These are phyloP conservation scores for Syncephalastrum sp. DNA, from an alignment of 371 early-diverging fungal genomes.

Conservation along the genomic window DNA sequence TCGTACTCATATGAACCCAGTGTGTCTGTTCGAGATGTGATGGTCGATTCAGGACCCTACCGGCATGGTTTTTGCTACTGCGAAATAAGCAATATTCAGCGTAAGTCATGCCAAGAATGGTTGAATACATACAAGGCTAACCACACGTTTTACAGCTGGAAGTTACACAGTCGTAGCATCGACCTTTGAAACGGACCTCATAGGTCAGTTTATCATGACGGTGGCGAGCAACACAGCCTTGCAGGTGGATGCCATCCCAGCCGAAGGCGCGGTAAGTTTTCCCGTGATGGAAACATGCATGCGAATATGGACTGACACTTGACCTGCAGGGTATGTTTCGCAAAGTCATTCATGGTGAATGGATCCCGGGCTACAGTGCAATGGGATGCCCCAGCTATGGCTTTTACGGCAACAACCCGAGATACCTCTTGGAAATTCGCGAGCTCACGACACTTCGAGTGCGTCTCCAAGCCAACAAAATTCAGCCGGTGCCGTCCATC, in stretches of 20 bases:
- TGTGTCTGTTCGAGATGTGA: constrained; percentile 66
- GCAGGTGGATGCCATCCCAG: constrained; percentile 57
- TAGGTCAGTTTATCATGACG: constrained; percentile 69
- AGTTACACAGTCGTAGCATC: constrained; percentile 78
- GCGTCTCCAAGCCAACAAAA: constrained; percentile 69
- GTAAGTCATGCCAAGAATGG: constrained; percentile 27
- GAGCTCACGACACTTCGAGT: constrained; percentile 66
- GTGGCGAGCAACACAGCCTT: constrained; percentile 53
- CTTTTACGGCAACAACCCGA: constrained; percentile 66
- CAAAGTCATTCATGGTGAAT: constrained; percentile 64
- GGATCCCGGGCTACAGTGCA: constrained; percentile 64
- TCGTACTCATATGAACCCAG: constrained; percentile 50
- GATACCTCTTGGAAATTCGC: constrained; percentile 61
- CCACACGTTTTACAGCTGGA: constrained; percentile 45
- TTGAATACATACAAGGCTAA: constrained; percentile 7
- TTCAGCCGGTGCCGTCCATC: constrained; percentile 65
- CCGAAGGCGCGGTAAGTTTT: constrained; percentile 77
- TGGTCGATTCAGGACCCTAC: constrained; percentile 72
- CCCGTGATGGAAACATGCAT: constrained; percentile 9
- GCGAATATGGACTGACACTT: background rate
- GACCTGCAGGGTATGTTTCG: constrained; percentile 64
- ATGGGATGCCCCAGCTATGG: constrained; percentile 67
- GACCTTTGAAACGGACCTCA: constrained; percentile 72
- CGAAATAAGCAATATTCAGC: constrained; percentile 50
- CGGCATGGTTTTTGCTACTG: constrained; percentile 72